phyloP scores from a whole-genome alignment of 139 green algal species.

The Chara braunii region DNA sequence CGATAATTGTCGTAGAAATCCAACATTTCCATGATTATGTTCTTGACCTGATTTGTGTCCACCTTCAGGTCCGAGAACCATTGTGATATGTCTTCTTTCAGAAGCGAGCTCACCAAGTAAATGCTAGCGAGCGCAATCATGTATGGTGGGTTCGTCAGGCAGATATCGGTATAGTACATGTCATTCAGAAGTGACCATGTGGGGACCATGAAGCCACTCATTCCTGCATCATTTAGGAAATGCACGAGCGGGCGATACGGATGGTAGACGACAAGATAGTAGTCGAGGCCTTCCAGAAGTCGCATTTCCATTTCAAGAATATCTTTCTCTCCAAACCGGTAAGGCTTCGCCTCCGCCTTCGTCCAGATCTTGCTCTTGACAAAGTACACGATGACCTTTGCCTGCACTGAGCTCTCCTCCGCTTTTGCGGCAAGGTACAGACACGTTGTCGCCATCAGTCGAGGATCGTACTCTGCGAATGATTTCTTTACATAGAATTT shows the following conservation, averaged over 20 bases:
- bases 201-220: not conserved
- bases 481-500: conserved; percentile 15
- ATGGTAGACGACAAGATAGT: conserved; percentile 59
- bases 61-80: conserved; percentile 28
- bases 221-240: conserved; percentile 5
- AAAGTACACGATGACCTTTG: conserved; percentile 53
- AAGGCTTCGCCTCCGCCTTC: not conserved
- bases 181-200: conserved; percentile 55
- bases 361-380: not conserved
- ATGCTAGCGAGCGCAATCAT: conserved; percentile 58
- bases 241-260: conserved; percentile 53
- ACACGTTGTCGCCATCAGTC: conserved; percentile 53
- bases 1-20: conserved; percentile 26
- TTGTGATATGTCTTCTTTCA: not conserved
- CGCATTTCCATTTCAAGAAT: conserved; percentile 60
- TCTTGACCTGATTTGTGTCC: conserved; percentile 25
- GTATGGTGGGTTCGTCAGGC: conserved; percentile 57
- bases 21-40: conserved; percentile 20
- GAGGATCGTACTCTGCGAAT: conserved; percentile 53
- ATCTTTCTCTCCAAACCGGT: conserved; percentile 48
- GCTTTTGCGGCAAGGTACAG: conserved; percentile 72
- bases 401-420: conserved; percentile 63
- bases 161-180: conserved; percentile 50
- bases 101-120: conserved; percentile 42
- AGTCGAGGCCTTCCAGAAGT: conserved; percentile 60